phyloP scores from a whole-genome alignment of 495 filamentous ascomycete genomes.

The Neurospora tetraspora region DNA sequence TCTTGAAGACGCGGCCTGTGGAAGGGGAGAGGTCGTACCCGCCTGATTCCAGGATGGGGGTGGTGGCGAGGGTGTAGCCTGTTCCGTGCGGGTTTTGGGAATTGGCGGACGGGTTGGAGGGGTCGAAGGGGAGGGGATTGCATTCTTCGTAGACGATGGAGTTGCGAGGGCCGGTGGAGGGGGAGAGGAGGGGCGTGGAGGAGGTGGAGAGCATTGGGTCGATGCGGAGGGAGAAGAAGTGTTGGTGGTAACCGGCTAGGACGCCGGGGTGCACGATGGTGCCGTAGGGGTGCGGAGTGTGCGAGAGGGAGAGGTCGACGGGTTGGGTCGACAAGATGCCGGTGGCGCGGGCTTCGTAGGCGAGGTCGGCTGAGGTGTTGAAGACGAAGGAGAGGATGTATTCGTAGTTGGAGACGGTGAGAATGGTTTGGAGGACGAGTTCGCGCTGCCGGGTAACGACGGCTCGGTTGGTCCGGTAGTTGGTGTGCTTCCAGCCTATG shows the following conservation, averaged over 20 bases:
- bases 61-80: constrained; percentile 58
- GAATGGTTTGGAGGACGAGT: constrained; percentile 67
- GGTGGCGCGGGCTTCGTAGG: constrained; percentile 75
- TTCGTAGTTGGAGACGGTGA: constrained; percentile 75
- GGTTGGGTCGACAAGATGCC: constrained; percentile 80
- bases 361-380: constrained; percentile 72
- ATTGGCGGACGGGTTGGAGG: constrained; percentile 14
- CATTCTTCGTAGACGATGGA: constrained; percentile 62
- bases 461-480: constrained; percentile 61
- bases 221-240: constrained; percentile 81
- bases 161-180: constrained; percentile 63
- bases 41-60: constrained; percentile 40
- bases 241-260: constrained; percentile 66
- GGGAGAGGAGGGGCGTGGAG: neutral
- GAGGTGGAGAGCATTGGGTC: constrained; percentile 47
- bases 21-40: constrained; percentile 46
- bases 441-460: constrained; percentile 60
- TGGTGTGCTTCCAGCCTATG: constrained; percentile 75
- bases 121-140: constrained; percentile 34
- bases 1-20: constrained; percentile 66
- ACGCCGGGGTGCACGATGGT: constrained; percentile 83
- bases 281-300: constrained; percentile 46
- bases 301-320: constrained; percentile 58
- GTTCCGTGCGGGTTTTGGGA: constrained; percentile 60
- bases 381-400: constrained; percentile 80